Base-by-base conservation (phyloP, 352 stramenopile species). In the Phytophthora syringae region DNA sequence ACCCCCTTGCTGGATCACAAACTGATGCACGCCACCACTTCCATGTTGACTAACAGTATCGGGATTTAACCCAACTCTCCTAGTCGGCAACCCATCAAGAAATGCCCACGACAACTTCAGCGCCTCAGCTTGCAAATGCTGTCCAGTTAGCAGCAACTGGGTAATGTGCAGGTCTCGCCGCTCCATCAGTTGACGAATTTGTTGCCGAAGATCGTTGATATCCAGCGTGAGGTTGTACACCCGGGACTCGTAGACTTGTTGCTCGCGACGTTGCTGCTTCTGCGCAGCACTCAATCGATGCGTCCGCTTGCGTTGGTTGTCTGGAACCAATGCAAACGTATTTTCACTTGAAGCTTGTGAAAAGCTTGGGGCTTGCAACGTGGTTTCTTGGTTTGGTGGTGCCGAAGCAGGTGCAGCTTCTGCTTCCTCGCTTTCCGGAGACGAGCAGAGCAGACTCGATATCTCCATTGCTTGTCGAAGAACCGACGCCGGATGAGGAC, bases 191-290 rank as follows among this genome's bases (percentile, higher is more conserved):
- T 56, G 55, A 16, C 50, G 50, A 3, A 77, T 71, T 32, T 74
- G 47, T 27, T 69, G 65, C 10, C 60, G 70, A 51, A 77, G 55
- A 10, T 70, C 60, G 25, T 72, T 74, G 13, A 67, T 60, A 34
- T 77, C 70, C n/a, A 78, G 56, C 15, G 42, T 78, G 32, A 78
- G 61, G 36, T 74, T 77, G 50, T 53, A 63, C 34, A 74, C 28
- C 11, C 52, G 45, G 10, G 63, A 76, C 27, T 70, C 48, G 34
- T 66, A 69, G 1, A 21, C 30, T 43, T 52, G 43, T 22, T 60
- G 25, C 24, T 64, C 40, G 13, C 28, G 63, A 20, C 54, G 56
- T 15, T 57, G 52, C 27, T 52, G 39, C 1, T n/a, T 42, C 28
- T 75, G 67, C 3, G 45, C 15, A 13, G 42, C 49, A 39, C 68